phyloP scores from a whole-genome alignment of 202 grass and related monocot species.

The Carex sylvatica region DNA sequence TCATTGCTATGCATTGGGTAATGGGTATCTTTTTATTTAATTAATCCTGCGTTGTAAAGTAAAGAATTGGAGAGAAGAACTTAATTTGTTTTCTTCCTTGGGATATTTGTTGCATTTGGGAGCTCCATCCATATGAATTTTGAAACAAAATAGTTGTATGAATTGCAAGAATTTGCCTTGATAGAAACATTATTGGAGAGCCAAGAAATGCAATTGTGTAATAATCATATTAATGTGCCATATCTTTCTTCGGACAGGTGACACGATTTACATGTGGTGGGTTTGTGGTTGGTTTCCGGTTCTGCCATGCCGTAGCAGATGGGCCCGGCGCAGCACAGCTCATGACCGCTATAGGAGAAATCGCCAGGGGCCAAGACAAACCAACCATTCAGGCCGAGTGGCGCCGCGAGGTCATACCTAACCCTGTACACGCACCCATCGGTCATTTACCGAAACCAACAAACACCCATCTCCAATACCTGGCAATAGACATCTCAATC shows the following conservation, averaged over 20 bases:
- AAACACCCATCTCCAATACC: conserved; percentile 52
- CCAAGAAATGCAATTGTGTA: not conserved
- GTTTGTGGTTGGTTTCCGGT: conserved; percentile 71
- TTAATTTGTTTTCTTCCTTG: not conserved
- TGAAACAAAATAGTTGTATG: not conserved
- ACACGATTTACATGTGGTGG: conserved; percentile 63
- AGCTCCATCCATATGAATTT: not conserved
- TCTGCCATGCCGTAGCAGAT: conserved; percentile 72
- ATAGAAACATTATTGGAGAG: not conserved
- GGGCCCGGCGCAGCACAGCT: conserved; percentile 65
- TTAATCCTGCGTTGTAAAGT: not conserved
- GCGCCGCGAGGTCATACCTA: conserved; percentile 55
- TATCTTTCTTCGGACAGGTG: conserved; percentile 27
- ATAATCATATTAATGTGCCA: not conserved
- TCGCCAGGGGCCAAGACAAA: conserved; percentile 32
- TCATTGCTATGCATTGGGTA: not conserved
- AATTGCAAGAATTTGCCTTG: not conserved
- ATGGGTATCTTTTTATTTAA: not conserved
- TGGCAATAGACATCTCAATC: conserved; percentile 65
- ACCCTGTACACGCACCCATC: conserved; percentile 28
- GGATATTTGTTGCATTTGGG: not conserved
- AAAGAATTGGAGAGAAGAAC: not conserved
- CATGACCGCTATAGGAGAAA: conserved; percentile 54
- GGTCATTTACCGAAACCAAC: conserved; percentile 33
- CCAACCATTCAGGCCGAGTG: conserved; percentile 41